phyloP scores from a whole-genome alignment of 2,329 filamentous ascomycete species.

The Colletotrichum salicis region DNA sequence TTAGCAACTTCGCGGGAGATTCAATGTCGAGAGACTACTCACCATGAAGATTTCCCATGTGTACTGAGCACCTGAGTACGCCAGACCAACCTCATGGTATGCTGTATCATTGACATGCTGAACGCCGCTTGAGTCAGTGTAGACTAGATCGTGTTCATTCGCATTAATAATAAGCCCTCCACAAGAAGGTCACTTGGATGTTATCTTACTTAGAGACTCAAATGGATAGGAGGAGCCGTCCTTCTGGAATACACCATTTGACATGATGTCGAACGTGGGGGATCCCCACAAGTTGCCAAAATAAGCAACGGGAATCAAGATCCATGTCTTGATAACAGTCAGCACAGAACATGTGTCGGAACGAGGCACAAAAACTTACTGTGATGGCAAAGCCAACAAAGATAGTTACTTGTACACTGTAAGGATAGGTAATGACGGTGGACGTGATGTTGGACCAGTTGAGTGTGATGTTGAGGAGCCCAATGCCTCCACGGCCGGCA shows the following conservation, averaged over 20 bases:
- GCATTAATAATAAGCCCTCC: not conserved
- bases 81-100: constrained; percentile 60
- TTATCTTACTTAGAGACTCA: constrained; percentile 39
- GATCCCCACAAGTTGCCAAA: constrained; percentile 65
- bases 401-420: constrained; percentile 67
- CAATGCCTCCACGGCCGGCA: constrained; percentile 70
- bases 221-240: constrained; percentile 28
- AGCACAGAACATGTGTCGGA: not conserved
- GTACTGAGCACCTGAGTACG: constrained; percentile 68
- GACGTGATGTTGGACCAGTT: constrained; percentile 71
- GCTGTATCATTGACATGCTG: constrained; percentile 55
- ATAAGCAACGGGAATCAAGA: constrained; percentile 68
- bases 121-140: constrained; percentile 18
- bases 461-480: constrained; percentile 67
- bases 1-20: constrained; percentile 57
- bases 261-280: constrained; percentile 60
- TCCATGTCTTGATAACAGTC: constrained; percentile 58
- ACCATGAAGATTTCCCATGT: constrained; percentile 54
- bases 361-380: not conserved
- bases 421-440: constrained; percentile 60
- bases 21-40: not conserved
- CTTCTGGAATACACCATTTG: constrained; percentile 60
- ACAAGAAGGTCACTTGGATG: not conserved
- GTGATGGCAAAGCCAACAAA: constrained; percentile 63
- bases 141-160: not conserved